phyloP scores from a whole-genome alignment of 371 early-diverging fungal species.

The Saksenaea vasiformis region DNA sequence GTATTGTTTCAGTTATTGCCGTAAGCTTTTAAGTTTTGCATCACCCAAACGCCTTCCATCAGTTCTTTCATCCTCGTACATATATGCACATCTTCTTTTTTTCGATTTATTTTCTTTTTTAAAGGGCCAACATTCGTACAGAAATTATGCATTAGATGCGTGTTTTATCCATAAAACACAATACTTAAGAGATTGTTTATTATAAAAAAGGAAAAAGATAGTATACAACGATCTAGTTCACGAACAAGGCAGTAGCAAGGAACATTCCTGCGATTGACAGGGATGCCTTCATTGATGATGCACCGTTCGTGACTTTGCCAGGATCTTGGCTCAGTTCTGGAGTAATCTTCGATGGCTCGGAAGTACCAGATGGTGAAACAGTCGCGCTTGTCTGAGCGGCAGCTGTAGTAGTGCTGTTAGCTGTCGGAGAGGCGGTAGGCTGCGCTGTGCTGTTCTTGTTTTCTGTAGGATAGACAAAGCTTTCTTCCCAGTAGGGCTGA shows the following conservation, averaged over 20 bases:
- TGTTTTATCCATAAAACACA: background rate
- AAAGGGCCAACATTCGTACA: too few species aligned
- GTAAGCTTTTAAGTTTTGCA: too few species aligned
- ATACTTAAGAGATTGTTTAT: background rate
- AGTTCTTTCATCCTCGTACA: too few species aligned
- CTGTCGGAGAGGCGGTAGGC: background rate
- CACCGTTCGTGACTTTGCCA: background rate
- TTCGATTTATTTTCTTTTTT: too few species aligned
- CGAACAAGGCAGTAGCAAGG: background rate
- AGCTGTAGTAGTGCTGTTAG: background rate
- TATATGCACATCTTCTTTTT: too few species aligned
- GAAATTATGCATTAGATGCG: background rate
- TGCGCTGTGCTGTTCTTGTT: background rate
- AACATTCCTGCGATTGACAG: background rate
- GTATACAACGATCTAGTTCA: slow-evolving; percentile 1
- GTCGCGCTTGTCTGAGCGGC: background rate
- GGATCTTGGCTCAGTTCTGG: background rate
- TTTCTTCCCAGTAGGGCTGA: slow-evolving; percentile 35
- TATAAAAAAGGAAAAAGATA: background rate
- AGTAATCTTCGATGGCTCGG: background rate
- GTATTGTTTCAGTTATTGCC: too few species aligned
- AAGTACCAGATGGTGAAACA: background rate
- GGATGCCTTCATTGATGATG: background rate
- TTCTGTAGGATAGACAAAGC: slow-evolving; percentile 25
- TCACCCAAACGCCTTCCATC: too few species aligned